Evolutionary conservation across 2,329 filamentous ascomycete species (phyloP), one percentile per base, ranked within the genome.

Genomic region (Neurospora crassa): DNA sequence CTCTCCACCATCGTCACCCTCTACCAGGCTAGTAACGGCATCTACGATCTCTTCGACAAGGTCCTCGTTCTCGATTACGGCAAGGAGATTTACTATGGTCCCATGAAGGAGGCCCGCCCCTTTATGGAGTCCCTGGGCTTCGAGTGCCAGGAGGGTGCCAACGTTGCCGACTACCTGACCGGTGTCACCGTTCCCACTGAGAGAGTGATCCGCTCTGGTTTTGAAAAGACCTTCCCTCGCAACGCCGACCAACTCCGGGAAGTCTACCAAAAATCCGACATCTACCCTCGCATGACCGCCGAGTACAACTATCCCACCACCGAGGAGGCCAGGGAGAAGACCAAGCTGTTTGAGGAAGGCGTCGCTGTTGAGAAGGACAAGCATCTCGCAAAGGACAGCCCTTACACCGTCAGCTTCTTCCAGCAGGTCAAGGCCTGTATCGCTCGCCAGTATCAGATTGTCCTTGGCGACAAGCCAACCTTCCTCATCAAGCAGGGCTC

Each of bases 401-500:
- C 88, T 0, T 79, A 89, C 78, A 88, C 72, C 81, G 81, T 63
- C 71, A 92, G 90, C 16, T 91, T 94, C 77, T 80, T 85, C 37
- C 85, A 88, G 2, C 93, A 96, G 79, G 90, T 95, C 2, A 78
- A 87, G 53, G 88, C 89, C 16, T 83, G 90, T 82, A 91, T 90
- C 1, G 84, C 88, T 74, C 87, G 93, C 59, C 92, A 96, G 79
- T 91, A 93, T 72, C 94, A 92, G 90, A 86, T 96, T 45, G 87
- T 94, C 37, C 87, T 88, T 77, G 92, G 92, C 45, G 92, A 96
- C 79, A 90, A 86, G 72, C 89, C 88, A 0, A 91, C 91, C 0
- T 84, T 95, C 1, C 90, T 89, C 79, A 94, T 92, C 43, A 95
- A 94, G 75, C 85, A 92, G 71, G 91, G 92, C 80, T 92, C 93